Percentiles rank a stretch among this genome's conserved stretches.
phyloP scores from a whole-genome alignment of 208 protist species.

The Leishmania braziliensis region DNA sequence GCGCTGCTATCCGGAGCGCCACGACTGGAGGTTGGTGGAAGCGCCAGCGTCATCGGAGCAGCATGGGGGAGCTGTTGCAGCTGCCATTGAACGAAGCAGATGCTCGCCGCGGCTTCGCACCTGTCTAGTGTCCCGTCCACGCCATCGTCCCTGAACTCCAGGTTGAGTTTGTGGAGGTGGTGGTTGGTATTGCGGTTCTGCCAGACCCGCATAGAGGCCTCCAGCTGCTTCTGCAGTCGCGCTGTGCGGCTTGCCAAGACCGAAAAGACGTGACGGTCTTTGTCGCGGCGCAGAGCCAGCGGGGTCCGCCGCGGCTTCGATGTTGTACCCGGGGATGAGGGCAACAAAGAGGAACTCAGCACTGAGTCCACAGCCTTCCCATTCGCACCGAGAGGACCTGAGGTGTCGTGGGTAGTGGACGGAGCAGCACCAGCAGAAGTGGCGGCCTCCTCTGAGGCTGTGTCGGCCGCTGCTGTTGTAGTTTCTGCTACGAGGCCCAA shows the following conservation, averaged over 20 bases:
- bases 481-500: neutral
- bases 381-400: neutral
- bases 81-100: conserved; percentile 4
- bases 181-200: conserved; percentile 53
- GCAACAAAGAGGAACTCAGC: neutral
- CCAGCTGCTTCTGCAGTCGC: conserved; percentile 56
- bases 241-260: conserved; percentile 59
- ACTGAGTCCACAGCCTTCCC: neutral
- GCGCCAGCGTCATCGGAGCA: conserved; percentile 8
- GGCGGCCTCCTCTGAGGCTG: neutral
- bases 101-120: neutral
- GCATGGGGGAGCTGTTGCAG: conserved; percentile 12
- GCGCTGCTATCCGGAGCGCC: neutral
- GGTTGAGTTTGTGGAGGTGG: conserved; percentile 52
- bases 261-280: conserved; percentile 52
- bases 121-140: conserved; percentile 1
- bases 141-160: conserved; percentile 14
- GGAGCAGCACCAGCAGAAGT: neutral
- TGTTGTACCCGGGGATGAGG: neutral
- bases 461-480: neutral
- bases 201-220: conserved; percentile 34
- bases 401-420: neutral
- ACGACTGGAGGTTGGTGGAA: neutral
- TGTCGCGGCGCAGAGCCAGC: conserved; percentile 31
- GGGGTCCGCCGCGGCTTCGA: neutral